Evolutionary conservation across 805 yeast genomes (phyloP).

Genomic region (Candida gorgasii): DNA sequence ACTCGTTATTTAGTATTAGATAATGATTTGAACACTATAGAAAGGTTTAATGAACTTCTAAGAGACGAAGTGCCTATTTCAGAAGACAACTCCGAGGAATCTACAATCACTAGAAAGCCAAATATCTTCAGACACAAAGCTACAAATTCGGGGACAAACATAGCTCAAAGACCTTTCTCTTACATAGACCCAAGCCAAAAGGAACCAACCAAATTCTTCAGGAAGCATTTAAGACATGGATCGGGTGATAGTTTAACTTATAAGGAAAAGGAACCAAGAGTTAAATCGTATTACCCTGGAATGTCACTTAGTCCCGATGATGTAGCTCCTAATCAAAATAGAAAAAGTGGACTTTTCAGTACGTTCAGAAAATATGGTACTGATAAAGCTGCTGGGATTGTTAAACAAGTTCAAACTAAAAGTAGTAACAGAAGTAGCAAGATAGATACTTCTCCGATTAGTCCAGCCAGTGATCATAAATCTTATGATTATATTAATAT

Average conservation of each 20-base stretch:
- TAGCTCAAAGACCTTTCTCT: constrained; percentile 37
- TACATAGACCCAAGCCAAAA: constrained; percentile 34
- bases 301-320: constrained; percentile 18
- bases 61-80: constrained; percentile 16
- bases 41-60: constrained; percentile 42
- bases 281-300: constrained; percentile 18
- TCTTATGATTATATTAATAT: constrained; percentile 13
- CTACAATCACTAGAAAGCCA: constrained; percentile 26
- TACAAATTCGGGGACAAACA: constrained; percentile 21
- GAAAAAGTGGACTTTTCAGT: constrained; percentile 39
- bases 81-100: constrained; percentile 8
- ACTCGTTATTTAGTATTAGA: constrained; percentile 34
- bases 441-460: constrained; percentile 15
- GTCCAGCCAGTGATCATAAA: constrained; percentile 15
- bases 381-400: constrained; percentile 39
- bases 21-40: constrained; percentile 51
- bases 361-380: constrained; percentile 43
- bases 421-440: constrained; percentile 12
- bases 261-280: constrained; percentile 8
- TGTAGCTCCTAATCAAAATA: constrained; percentile 1
- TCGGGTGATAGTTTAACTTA: constrained; percentile 17
- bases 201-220: constrained; percentile 47
- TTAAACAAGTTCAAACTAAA: constrained; percentile 27
- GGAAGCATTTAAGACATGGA: constrained; percentile 64
- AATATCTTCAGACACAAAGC: constrained; percentile 27